phyloP scores from a whole-genome alignment of 345 rosid genomes.

The Brassica juncea region DNA sequence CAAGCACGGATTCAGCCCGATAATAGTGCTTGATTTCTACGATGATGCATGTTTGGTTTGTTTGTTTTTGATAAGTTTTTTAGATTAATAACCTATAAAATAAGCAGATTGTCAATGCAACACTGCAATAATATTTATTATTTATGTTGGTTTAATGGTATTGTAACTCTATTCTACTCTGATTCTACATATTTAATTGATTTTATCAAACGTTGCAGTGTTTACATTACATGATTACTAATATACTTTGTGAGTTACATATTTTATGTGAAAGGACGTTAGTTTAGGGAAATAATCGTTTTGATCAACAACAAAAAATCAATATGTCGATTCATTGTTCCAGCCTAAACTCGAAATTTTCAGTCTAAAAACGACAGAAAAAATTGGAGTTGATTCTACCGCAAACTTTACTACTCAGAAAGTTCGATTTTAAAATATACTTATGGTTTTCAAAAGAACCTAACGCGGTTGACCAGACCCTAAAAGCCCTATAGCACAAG shows the following conservation, averaged over 20 bases:
- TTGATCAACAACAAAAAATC: background rate
- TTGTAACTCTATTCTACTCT: background rate
- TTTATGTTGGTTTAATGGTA: background rate
- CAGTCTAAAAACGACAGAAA: background rate
- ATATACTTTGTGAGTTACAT: background rate
- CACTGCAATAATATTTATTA: background rate
- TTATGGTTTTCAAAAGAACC: too few species aligned
- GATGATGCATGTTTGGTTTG: background rate
- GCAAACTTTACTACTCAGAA: too few species aligned
- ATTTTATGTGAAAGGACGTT: background rate
- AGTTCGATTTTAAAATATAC: too few species aligned
- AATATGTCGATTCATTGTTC: background rate
- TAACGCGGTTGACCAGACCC: background rate
- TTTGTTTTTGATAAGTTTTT: background rate
- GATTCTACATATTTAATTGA: background rate
- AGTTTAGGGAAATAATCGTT: background rate
- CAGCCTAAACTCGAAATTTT: background rate
- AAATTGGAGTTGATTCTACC: background rate
- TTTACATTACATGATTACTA: background rate
- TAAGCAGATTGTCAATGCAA: background rate
- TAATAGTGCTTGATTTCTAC: background rate
- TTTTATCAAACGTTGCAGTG: background rate
- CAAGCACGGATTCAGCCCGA: background rate
- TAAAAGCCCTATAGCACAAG: background rate
- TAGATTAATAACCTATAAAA: background rate